Conservation (phyloP, 2,329 filamentous ascomycete species). For the Ophiocordyceps robertsii region DNA sequence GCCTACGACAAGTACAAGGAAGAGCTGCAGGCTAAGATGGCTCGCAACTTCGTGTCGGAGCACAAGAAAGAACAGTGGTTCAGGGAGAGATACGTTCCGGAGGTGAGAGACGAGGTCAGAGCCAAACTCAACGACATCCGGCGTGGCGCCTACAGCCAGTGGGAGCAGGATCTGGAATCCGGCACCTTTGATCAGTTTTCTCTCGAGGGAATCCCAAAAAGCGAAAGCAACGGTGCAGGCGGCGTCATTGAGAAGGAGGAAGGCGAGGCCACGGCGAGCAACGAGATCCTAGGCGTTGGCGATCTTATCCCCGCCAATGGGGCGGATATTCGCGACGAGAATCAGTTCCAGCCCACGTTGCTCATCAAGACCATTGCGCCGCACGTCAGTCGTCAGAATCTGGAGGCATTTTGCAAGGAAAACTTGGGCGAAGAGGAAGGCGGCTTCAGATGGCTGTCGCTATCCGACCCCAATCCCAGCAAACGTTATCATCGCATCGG, state of each 20-base stretch:
- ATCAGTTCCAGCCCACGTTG: constrained; percentile 76
- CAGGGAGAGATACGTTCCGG: constrained; percentile 81
- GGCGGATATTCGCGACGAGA: constrained; percentile 81
- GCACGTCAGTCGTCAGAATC: constrained; percentile 83
- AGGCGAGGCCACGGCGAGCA: constrained; percentile 80
- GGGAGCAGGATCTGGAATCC: constrained; percentile 75
- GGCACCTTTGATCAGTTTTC: constrained; percentile 91
- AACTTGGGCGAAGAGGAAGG: constrained; percentile 83
- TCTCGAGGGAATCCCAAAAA: constrained; percentile 86
- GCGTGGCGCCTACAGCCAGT: constrained; percentile 65
- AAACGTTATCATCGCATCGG: constrained; percentile 97
- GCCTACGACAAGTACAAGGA: constrained; percentile 57
- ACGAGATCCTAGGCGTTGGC: constrained; percentile 84
- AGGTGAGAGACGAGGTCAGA: constrained; percentile 63
- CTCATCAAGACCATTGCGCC: constrained; percentile 97
- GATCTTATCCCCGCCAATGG: constrained; percentile 76
- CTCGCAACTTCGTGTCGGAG: constrained; percentile 74
- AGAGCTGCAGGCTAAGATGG: constrained; percentile 63
- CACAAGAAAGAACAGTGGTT: constrained; percentile 99
- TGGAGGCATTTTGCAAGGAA: constrained; percentile 90
- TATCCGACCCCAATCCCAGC: constrained; percentile 91
- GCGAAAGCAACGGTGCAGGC: constrained; percentile 75
- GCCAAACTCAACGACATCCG: constrained; percentile 69
- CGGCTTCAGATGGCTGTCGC: constrained; percentile 88
- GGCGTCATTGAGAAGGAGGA: constrained; percentile 88